These are phyloP conservation scores for Penstemon barbatus DNA, from an alignment of 257 asterid species.

Conservation along the genomic window DNA sequence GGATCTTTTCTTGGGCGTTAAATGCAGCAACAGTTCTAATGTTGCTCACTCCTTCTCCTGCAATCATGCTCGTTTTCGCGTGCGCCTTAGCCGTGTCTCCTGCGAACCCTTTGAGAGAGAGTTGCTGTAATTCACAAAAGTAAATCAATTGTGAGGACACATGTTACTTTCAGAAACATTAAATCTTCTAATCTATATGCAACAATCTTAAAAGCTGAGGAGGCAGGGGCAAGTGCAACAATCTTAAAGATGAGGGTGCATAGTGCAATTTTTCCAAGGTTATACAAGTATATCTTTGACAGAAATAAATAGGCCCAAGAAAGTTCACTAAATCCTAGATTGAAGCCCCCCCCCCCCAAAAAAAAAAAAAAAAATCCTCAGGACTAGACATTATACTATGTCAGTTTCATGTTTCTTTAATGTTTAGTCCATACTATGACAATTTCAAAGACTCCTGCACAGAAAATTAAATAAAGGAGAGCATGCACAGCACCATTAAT, in stretches of 20 bases:
- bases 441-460: constrained; percentile 40
- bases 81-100: constrained; percentile 99
- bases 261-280: too few relatives aligned
- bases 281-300: background rate
- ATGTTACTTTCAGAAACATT: background rate
- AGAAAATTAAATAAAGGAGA: constrained; percentile 41
- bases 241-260: too few relatives aligned
- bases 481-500: constrained; percentile 50
- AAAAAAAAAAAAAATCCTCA: constrained; percentile 14
- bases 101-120: constrained; percentile 90
- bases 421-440: constrained; percentile 30
- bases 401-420: constrained; percentile 26
- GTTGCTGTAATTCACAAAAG: constrained; percentile 63
- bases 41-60: constrained; percentile 99
- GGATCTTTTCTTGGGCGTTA: constrained; percentile 83
- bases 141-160: background rate
- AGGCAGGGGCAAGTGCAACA: too few relatives aligned
- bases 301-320: background rate
- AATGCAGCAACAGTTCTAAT: constrained; percentile 94
- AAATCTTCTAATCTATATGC: background rate
- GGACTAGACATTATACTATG: constrained; percentile 6
- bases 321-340: background rate
- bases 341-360: too few relatives aligned
- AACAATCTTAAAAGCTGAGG: too few relatives aligned
- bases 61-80: constrained; percentile 98